Percentiles rank a stretch among this genome's conserved stretches.
These are phyloP conservation scores for Carex arenaria DNA, from an alignment of 202 grass and related monocot genomes.

Conservation along the genomic window DNA sequence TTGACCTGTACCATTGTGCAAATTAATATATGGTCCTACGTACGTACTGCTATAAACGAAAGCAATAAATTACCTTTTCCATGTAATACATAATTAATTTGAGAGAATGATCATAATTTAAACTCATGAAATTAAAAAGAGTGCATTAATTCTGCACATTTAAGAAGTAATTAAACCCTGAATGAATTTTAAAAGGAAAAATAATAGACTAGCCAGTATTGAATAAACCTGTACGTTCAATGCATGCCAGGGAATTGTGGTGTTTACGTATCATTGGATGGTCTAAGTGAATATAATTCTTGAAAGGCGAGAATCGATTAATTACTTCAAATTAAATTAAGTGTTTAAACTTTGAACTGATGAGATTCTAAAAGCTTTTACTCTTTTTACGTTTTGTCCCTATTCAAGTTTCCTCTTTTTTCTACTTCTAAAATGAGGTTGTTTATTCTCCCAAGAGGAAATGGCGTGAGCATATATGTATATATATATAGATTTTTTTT, in stretches of 20 bases:
- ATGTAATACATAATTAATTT: too few species aligned
- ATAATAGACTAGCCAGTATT: too few species aligned
- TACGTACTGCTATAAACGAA: too few species aligned
- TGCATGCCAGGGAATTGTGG: background rate
- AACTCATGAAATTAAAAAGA: too few species aligned
- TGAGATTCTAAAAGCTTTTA: background rate
- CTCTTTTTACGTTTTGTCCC: background rate
- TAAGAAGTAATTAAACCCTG: too few species aligned
- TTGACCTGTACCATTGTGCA: too few species aligned
- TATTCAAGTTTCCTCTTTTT: background rate
- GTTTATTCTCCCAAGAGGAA: background rate
- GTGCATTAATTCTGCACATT: too few species aligned
- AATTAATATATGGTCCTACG: too few species aligned
- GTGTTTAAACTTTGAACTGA: background rate
- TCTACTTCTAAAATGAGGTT: background rate
- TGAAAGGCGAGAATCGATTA: background rate
- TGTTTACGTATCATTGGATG: background rate
- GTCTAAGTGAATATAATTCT: background rate
- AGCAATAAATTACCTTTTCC: too few species aligned
- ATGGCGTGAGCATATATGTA: background rate
- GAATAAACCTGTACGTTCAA: background rate
- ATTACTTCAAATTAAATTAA: background rate
- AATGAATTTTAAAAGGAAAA: too few species aligned
- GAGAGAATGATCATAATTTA: too few species aligned
- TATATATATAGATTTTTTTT: background rate